Evolutionary conservation across 2,329 filamentous ascomycete species (phyloP), one percentile per base, ranked within the genome.

Genomic region (Ascochyta rabiei): DNA sequence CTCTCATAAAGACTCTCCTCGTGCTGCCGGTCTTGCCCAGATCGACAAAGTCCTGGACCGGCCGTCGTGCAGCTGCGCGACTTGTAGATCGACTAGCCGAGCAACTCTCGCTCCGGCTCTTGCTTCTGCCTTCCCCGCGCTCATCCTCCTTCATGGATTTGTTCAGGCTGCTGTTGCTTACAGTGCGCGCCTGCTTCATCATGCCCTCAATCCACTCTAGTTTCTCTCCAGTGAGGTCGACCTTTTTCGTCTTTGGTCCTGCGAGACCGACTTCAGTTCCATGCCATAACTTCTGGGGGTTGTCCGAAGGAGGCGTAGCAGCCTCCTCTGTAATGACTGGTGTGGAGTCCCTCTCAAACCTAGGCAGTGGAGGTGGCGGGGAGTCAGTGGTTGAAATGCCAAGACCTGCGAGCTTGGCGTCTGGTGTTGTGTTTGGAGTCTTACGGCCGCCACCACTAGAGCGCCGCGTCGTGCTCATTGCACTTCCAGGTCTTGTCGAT

Each of bases 191-290:
- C 69, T 90, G 89, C 68, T 90, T 88, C 76, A 91, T 88, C 78
- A 95, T 89, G 58, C 86, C 90, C 73, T 93, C 88, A 9, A 95
- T 89, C 90, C 90, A 95, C 34, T 87, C 86, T 53, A 86, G 81
- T 68, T 88, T 90, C 74, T 92, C 87, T 50, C 87, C 86, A 51
- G 86, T 76, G 19, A 89, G 77, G 86, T 89, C 69, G 81, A 84
- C 7, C 38, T 84, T 82, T 72, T 85, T 88, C 31, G 82, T 81
- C 41, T 83, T 85, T 1, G 89, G 89, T 0, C 89, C 89, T 0
- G 89, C 88, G 43, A 92, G 84, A 5, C 89, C 89, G 6, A 91
- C 80, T 53, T 77, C 75, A 18, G 69, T 70, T 5, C 73, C 76
- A 4, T 66, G 62, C 76, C 75, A 77, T 2, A 70, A 74, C 21